phyloP scores from a whole-genome alignment of 257 asterid genomes.

The Voacanga thouarsii region DNA sequence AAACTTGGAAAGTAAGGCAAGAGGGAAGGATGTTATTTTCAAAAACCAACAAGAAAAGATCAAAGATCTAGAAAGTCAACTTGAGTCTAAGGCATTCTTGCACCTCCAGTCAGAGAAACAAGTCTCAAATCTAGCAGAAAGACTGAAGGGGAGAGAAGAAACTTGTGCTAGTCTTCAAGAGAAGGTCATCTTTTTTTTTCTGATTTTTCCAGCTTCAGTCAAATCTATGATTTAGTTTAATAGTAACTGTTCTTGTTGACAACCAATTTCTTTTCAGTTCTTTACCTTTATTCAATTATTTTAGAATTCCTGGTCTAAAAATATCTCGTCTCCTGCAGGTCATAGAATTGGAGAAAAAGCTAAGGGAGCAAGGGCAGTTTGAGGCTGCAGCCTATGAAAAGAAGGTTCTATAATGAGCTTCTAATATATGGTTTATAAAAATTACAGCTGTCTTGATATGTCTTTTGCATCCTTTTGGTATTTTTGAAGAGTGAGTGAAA shows the following conservation, averaged over 20 bases:
- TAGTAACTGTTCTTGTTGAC: neutral
- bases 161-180: slow-evolving; percentile 66
- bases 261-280: neutral
- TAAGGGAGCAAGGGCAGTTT: slow-evolving; percentile 50
- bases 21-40: slow-evolving; percentile 68
- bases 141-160: slow-evolving; percentile 71
- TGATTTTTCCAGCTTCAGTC: neutral
- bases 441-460: neutral
- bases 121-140: slow-evolving; percentile 58
- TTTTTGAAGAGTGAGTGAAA: neutral
- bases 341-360: slow-evolving; percentile 67
- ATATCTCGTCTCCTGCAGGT: slow-evolving; percentile 41
- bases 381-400: slow-evolving; percentile 52
- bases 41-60: slow-evolving; percentile 74
- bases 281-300: neutral
- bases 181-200: slow-evolving; percentile 42
- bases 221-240: neutral
- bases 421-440: neutral
- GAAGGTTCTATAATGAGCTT: slow-evolving; percentile 44
- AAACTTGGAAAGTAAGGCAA: slow-evolving; percentile 70
- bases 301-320: slow-evolving; percentile 7
- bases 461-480: neutral
- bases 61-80: slow-evolving; percentile 71
- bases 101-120: slow-evolving; percentile 68
- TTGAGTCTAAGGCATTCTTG: slow-evolving; percentile 55